phyloP scores from a whole-genome alignment of 768 basidiomycete species.

The Auriscalpium orientale region DNA sequence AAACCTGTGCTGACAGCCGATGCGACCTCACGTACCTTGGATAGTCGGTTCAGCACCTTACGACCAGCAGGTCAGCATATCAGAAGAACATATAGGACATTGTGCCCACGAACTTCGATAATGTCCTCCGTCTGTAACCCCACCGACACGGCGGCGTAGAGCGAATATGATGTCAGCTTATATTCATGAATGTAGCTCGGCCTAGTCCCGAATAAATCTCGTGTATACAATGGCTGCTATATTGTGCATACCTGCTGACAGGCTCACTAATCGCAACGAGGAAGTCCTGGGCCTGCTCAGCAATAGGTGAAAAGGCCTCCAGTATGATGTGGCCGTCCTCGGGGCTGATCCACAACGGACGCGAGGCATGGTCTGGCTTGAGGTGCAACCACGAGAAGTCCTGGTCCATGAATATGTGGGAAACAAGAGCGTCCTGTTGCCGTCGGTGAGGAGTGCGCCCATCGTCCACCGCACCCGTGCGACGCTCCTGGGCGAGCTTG shows the following conservation, averaged over 20 bases:
- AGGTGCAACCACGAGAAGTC: constrained; percentile 85
- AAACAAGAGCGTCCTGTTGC: constrained; percentile 69
- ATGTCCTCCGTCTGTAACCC: constrained; percentile 97
- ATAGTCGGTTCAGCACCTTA: constrained; percentile 74
- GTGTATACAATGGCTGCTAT: constrained; percentile 23
- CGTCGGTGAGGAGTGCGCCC: constrained; percentile 57
- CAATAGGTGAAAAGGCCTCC: constrained; percentile 95
- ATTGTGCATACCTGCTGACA: constrained; percentile 79
- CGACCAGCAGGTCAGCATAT: constrained; percentile 26
- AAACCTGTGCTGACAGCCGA: not conserved
- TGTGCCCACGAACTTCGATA: constrained; percentile 66
- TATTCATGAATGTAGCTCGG: constrained; percentile 99
- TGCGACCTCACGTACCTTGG: constrained; percentile 46
- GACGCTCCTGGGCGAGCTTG: constrained; percentile 61
- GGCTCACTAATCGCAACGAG: constrained; percentile 97
- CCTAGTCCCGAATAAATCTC: constrained; percentile 34
- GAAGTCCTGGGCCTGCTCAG: constrained; percentile 97
- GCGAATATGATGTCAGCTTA: constrained; percentile 94
- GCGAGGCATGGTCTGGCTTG: constrained; percentile 84
- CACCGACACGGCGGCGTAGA: constrained; percentile 98
- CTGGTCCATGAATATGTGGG: constrained; percentile 76
- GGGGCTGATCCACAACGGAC: constrained; percentile 95
- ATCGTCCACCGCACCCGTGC: constrained; percentile 34
- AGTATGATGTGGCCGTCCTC: constrained; percentile 91
- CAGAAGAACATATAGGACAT: constrained; percentile 14